Evolutionary conservation across 371 early-diverging fungal species (phyloP).

Genomic region (Catenaria anguillulae): DNA sequence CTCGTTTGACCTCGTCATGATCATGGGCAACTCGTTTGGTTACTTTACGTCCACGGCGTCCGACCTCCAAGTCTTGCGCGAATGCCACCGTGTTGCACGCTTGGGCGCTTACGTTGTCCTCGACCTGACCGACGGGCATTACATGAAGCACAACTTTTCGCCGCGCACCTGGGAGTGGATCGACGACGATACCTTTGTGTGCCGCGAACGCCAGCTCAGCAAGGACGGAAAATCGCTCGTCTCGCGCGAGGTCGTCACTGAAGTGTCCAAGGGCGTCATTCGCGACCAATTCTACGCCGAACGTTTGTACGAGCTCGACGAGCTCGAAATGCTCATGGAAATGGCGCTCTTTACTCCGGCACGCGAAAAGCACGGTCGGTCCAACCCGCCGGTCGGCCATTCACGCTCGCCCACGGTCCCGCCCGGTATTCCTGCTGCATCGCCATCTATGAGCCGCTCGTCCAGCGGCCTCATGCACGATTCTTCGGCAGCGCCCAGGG

Average conservation of each 20-base stretch:
- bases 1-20: slow-evolving; percentile 32
- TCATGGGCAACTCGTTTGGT: slow-evolving; percentile 24
- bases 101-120: slow-evolving; percentile 32
- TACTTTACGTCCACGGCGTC: slow-evolving; percentile 10
- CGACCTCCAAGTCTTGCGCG: slow-evolving; percentile 27
- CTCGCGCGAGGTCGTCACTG: slow-evolving; percentile 37
- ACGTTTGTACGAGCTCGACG: slow-evolving; percentile 29
- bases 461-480: neutral
- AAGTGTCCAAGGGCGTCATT: slow-evolving; percentile 30
- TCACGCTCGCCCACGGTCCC: neutral
- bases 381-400: neutral
- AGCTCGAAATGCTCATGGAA: slow-evolving; percentile 19
- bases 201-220: slow-evolving; percentile 40
- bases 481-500: neutral
- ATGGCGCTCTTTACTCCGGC: neutral
- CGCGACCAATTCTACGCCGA: slow-evolving; percentile 50
- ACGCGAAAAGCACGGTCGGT: slow-evolving; percentile 18
- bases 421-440: neutral
- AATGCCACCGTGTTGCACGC: slow-evolving; percentile 26
- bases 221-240: slow-evolving; percentile 30
- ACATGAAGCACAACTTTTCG: slow-evolving; percentile 32
- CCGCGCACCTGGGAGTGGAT: slow-evolving; percentile 45
- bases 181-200: slow-evolving; percentile 41
- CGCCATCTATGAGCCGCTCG: neutral
- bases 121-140: slow-evolving; percentile 41